Conservation (phyloP, 352 stramenopile species). For the Phytophthora ohioensis region DNA sequence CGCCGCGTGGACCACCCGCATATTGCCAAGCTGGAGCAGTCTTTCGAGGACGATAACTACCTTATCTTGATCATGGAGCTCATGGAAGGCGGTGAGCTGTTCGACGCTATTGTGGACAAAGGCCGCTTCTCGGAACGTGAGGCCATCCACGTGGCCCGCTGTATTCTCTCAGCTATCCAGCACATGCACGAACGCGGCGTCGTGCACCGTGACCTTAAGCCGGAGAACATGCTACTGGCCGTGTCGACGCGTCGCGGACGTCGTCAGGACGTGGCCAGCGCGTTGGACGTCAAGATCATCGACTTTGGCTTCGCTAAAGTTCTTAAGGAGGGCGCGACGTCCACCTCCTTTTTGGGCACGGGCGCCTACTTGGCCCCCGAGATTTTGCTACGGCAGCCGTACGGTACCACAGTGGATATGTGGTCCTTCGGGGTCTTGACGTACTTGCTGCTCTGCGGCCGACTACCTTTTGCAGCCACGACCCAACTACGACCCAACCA, state of each 20-base stretch:
- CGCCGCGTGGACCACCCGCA: conserved; percentile 66
- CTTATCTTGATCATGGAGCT: conserved; percentile 80
- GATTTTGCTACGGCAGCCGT: conserved; percentile 96
- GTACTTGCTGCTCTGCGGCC: conserved; percentile 97
- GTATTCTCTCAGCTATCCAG: conserved; percentile 73
- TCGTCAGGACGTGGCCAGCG: conserved; percentile 9
- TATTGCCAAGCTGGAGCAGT: conserved; percentile 73
- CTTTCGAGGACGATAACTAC: conserved; percentile 76
- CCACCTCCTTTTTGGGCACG: conserved; percentile 82
- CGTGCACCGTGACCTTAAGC: conserved; percentile 80
- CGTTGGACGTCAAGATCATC: conserved; percentile 96
- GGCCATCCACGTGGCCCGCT: conserved; percentile 56
- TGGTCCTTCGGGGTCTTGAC: conserved; percentile 98
- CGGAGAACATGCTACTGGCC: conserved; percentile 78
- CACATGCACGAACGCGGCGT: conserved; percentile 81
- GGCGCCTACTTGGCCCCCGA: conserved; percentile 97
- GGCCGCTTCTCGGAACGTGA: conserved; percentile 67
- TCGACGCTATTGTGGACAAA: conserved; percentile 81
- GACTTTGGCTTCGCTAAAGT: conserved; percentile 98
- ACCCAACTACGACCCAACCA: conserved; percentile 69
- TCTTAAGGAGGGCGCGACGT: conserved; percentile 57
- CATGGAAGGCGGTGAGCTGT: conserved; percentile 82
- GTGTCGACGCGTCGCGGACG: conserved; percentile 33
- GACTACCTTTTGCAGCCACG: conserved; percentile 76
- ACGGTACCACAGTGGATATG: conserved; percentile 96